phyloP scores from a whole-genome alignment of 345 rosid genomes.

The Lenwebbia sp. region DNA sequence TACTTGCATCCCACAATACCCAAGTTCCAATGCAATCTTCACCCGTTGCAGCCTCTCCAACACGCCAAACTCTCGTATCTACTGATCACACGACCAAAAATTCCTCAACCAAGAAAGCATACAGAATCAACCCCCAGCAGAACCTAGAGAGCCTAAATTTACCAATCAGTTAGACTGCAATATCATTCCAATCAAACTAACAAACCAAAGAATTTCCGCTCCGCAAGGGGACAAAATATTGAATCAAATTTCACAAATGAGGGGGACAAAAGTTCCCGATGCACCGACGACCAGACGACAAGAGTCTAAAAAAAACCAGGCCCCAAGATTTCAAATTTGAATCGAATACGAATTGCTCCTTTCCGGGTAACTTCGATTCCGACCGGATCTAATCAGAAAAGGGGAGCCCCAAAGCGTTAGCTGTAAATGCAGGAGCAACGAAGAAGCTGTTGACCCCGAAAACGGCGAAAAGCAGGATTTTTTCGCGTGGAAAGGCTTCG shows the following conservation, averaged over 20 bases:
- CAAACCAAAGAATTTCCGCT: constrained; percentile 10
- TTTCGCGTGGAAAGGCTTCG: constrained; percentile 1
- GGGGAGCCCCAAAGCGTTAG: background rate
- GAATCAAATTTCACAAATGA: background rate
- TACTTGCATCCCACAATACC: background rate
- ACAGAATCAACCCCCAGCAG: constrained; percentile 1
- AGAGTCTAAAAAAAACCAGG: background rate
- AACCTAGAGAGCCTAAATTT: background rate
- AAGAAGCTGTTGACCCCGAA: constrained; percentile 12
- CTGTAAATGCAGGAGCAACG: background rate
- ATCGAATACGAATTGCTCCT: background rate
- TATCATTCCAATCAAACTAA: background rate
- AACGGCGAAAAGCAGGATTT: background rate
- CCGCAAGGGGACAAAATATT: constrained; percentile 1
- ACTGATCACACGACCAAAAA: background rate
- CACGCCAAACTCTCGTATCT: background rate
- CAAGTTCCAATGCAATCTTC: constrained; percentile 2
- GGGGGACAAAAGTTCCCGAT: background rate
- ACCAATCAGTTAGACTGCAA: background rate
- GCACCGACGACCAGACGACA: background rate
- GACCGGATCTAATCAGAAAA: constrained; percentile 19
- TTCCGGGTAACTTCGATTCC: background rate
- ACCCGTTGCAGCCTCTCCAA: background rate
- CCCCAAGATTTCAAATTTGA: background rate
- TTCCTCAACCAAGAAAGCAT: background rate